These are phyloP conservation scores for Gracilariopsis chorda DNA, from an alignment of 23 red algal genomes.

Conservation along the genomic window DNA sequence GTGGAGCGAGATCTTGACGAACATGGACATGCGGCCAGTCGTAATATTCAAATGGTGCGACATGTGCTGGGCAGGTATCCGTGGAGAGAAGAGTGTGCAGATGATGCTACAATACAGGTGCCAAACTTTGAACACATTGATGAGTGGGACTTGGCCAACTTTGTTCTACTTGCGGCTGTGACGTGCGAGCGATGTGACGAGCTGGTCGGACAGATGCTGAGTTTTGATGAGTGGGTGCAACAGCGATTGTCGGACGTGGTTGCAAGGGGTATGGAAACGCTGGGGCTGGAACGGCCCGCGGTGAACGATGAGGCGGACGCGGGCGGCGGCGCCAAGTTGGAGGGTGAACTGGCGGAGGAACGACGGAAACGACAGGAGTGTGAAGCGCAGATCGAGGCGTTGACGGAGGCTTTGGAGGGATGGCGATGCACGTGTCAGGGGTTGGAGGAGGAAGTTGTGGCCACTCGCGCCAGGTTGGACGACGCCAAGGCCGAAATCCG, in stretches of 20 bases:
- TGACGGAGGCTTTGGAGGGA: not conserved
- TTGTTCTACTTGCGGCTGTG: constrained; percentile 46
- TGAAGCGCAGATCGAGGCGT: not conserved
- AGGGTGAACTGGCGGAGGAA: not conserved
- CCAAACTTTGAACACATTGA: constrained; percentile 15
- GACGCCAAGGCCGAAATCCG: not conserved
- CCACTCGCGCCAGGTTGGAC: not conserved
- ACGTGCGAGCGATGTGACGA: constrained; percentile 18
- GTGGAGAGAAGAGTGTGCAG: constrained; percentile 31
- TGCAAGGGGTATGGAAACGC: constrained; percentile 19
- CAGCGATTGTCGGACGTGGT: constrained; percentile 32
- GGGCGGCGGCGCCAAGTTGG: not conserved
- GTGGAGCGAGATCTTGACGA: constrained; percentile 38
- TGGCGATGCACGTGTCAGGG: not conserved
- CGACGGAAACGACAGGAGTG: not conserved
- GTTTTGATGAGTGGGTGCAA: constrained; percentile 53
- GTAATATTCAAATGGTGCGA: constrained; percentile 23
- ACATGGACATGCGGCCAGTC: not conserved
- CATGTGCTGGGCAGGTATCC: not conserved
- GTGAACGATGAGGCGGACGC: not conserved
- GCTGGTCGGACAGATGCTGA: constrained; percentile 38
- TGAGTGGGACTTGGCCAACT: constrained; percentile 28
- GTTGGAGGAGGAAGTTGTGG: not conserved
- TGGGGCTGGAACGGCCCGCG: not conserved
- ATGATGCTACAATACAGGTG: not conserved